Conservation (phyloP, 179 eudicot genomes). For the Corrigiola litoralis region DNA sequence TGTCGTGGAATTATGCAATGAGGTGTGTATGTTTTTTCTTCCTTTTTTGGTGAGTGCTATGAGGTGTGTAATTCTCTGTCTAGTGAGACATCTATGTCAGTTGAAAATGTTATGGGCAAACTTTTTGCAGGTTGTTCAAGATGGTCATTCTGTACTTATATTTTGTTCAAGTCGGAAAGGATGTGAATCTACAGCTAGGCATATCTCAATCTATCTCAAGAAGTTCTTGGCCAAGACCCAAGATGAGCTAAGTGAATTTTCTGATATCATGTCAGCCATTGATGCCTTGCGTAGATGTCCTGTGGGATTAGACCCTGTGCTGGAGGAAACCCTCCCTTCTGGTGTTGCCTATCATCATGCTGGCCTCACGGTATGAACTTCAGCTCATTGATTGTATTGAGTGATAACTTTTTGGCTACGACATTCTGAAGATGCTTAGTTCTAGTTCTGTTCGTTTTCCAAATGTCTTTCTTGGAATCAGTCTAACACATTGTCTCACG, state of each 20-base stretch:
- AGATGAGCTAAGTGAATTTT: conserved; percentile 47
- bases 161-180: conserved; percentile 99
- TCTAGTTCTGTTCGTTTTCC: conserved; percentile 3
- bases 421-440: not conserved
- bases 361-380: conserved; percentile 79
- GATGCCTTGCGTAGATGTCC: conserved; percentile 86
- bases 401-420: not conserved
- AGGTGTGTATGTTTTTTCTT: too few relatives aligned
- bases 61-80: conserved; percentile 51
- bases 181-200: conserved; percentile 95
- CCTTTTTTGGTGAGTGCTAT: too few relatives aligned
- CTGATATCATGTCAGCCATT: conserved; percentile 58
- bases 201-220: conserved; percentile 66
- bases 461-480: not conserved
- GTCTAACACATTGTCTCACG: not conserved
- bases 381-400: not conserved
- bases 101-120: not conserved
- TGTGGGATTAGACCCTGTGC: conserved; percentile 85
- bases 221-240: conserved; percentile 57
- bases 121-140: conserved; percentile 81
- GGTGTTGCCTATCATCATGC: conserved; percentile 99
- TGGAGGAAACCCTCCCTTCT: conserved; percentile 83
- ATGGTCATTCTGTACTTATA: conserved; percentile 88
- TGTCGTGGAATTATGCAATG: conserved; percentile 89
- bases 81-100: not conserved